These are phyloP conservation scores for Linderina pennispora DNA, from an alignment of 192 early-diverging fungal genomes.

Conservation along the genomic window DNA sequence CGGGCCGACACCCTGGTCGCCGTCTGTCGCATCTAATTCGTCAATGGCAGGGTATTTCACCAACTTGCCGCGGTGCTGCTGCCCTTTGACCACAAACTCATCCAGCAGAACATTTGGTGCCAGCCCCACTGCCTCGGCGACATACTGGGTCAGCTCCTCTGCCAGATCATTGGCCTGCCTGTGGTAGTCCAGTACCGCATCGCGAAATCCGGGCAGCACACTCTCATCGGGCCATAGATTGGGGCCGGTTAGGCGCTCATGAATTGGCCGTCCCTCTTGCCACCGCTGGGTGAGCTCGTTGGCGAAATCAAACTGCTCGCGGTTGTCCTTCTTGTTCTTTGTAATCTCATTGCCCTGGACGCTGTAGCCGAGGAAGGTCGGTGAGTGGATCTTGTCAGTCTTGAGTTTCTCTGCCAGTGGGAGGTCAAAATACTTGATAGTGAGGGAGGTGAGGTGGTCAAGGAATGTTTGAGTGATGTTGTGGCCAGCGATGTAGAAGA, in stretches of 20 bases:
- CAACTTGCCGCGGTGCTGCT: slow-evolving; percentile 19
- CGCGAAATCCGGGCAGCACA: slow-evolving; percentile 41
- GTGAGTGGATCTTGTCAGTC: slow-evolving; percentile 48
- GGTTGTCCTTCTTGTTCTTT: slow-evolving; percentile 38
- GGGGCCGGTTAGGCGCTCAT: slow-evolving; percentile 50
- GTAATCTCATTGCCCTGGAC: slow-evolving; percentile 47
- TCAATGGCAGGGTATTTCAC: slow-evolving; percentile 26
- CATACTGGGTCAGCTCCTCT: slow-evolving; percentile 38
- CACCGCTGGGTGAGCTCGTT: slow-evolving; percentile 32
- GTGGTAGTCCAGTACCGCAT: slow-evolving; percentile 31
- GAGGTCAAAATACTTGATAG: slow-evolving; percentile 47
- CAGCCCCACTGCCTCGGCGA: slow-evolving; percentile 46
- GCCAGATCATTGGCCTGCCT: slow-evolving; percentile 38
- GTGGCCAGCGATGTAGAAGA: slow-evolving; percentile 54
- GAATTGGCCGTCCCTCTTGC: slow-evolving; percentile 19
- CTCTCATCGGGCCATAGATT: slow-evolving; percentile 53
- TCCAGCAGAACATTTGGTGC: slow-evolving; percentile 24
- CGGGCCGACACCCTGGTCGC: slow-evolving; percentile 46
- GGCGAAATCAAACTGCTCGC: slow-evolving; percentile 56
- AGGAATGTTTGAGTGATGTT: slow-evolving; percentile 34
- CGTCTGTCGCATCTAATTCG: slow-evolving; percentile 8
- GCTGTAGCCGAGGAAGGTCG: slow-evolving; percentile 56
- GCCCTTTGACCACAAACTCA: slow-evolving; percentile 2
- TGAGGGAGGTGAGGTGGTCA: slow-evolving; percentile 4
- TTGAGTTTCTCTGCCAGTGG: slow-evolving; percentile 52